Evolutionary conservation across 306 rosid genomes (phyloP).

Genomic region (Acmispon strigosus): DNA sequence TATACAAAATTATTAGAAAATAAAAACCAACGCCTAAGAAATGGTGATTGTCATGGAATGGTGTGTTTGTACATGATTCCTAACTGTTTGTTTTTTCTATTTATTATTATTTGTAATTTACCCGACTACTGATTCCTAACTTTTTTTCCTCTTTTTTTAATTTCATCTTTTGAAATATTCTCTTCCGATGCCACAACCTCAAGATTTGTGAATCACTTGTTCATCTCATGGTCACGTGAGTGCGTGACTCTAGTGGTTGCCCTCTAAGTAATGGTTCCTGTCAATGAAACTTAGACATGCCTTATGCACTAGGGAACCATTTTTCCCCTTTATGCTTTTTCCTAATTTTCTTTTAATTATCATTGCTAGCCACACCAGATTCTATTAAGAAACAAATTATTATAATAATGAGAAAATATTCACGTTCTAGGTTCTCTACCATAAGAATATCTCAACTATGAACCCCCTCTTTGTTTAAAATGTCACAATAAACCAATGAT

Average conservation of each 20-base stretch:
- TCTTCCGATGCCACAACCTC: background rate
- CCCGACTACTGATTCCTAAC: too few species aligned
- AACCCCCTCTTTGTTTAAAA: background rate
- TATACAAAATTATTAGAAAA: too few species aligned
- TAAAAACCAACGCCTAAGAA: too few species aligned
- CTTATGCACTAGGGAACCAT: background rate
- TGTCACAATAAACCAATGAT: background rate
- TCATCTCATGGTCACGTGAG: background rate
- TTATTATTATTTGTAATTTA: too few species aligned
- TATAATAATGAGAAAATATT: background rate
- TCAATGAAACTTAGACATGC: background rate
- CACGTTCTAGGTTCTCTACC: background rate
- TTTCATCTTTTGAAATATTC: too few species aligned
- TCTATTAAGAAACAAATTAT: background rate
- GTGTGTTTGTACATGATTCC: too few species aligned
- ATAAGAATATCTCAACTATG: background rate
- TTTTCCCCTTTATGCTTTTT: conserved; percentile 8
- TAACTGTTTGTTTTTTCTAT: too few species aligned
- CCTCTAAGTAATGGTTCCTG: background rate
- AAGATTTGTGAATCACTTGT: background rate
- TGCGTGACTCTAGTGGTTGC: background rate
- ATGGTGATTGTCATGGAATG: too few species aligned
- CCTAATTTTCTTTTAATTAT: background rate
- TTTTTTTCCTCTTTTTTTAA: too few species aligned
- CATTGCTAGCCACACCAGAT: too few species aligned